Conservation (phyloP, 1,284 basidiomycete species). For the Volvariella volvacea region DNA sequence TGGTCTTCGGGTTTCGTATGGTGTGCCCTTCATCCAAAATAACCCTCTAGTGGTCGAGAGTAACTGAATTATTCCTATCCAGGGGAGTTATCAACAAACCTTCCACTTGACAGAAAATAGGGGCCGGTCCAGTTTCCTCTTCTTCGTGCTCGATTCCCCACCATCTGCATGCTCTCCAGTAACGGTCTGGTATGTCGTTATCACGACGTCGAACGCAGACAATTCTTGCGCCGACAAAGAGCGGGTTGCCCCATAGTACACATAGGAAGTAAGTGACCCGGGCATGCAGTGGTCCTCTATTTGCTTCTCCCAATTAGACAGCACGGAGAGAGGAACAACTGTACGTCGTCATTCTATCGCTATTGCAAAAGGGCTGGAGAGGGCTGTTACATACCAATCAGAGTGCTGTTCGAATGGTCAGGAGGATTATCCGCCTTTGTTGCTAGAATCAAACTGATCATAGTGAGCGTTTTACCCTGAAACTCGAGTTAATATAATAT, state of each 20-base stretch:
- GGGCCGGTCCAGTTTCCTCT: slow-evolving; percentile 43
- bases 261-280: slow-evolving; percentile 48
- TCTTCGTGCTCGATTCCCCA: slow-evolving; percentile 40
- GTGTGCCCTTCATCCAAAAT: slow-evolving; percentile 86
- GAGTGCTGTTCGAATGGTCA: slow-evolving; percentile 58
- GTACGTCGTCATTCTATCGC: too few relatives aligned
- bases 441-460: slow-evolving; percentile 69
- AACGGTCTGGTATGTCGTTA: slow-evolving; percentile 82
- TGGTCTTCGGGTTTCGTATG: slow-evolving; percentile 80
- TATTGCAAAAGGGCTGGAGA: too few relatives aligned
- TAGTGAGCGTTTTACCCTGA: slow-evolving; percentile 81
- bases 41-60: slow-evolving; percentile 47
- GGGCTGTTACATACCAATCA: slow-evolving; percentile 53
- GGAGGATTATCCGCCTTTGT: slow-evolving; percentile 59
- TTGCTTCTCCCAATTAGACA: slow-evolving; percentile 91
- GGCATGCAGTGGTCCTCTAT: slow-evolving; percentile 69
- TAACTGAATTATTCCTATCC: background rate
- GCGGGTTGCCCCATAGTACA: slow-evolving; percentile 71
- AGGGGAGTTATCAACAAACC: slow-evolving; percentile 26
- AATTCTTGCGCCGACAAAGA: slow-evolving; percentile 55
- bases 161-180: slow-evolving; percentile 41
- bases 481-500: slow-evolving; percentile 9
- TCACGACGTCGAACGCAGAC: slow-evolving; percentile 71
- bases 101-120: slow-evolving; percentile 79
- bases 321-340: slow-evolving; percentile 84